Evolutionary conservation across 1,284 basidiomycete genomes (phyloP), one percentile per base, ranked within the genome.

Genomic region (Takashimella koratensis): DNA sequence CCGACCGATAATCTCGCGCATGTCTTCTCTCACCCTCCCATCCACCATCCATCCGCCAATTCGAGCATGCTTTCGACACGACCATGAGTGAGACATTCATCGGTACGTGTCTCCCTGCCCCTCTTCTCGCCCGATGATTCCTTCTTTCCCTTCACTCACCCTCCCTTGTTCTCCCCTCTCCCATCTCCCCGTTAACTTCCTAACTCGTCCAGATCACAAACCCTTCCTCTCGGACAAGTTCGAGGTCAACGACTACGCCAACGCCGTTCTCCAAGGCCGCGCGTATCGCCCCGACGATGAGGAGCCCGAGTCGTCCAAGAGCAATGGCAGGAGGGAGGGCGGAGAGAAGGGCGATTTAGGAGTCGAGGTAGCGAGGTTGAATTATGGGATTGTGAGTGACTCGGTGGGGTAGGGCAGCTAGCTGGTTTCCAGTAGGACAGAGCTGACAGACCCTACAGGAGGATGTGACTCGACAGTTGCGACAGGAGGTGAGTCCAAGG

Each of bases 241-340:
- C 72, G 86, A 93, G 69, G 81, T 90, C 16, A 87, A 90, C 69
- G 86, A 88, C 51, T 94, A 93, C 70, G 90, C 91, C 4, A 92
- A 91, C 71, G 84, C 89, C 19, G 82, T 93, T 49, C 80, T 95
- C 21, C 85, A 89, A 10, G 87, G 88, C 23, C 85, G 89, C 60
- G 72, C 83, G 0, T 90, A 92, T 66, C 82, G 83, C 16, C 76
- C 81, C 0, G 73, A 76, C 6, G 52, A 59, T 2, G 49, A 55
- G 12, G 52, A 50, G 10, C 49, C 53, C 23, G 51, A 56, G 40
- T 36, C 13, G 24, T 50, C 16, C 4, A 45, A 49, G 19, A 56
- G 52, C 8, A 44, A 45, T 39, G 22, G 49, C 27, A 46, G 49
- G 49, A 47, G 51, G 39, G 43, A 49, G 25, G 49, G 53, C 22